Evolutionary conservation across 768 basidiomycete species (phyloP).

Genomic region (Tephrocybe rancida): DNA sequence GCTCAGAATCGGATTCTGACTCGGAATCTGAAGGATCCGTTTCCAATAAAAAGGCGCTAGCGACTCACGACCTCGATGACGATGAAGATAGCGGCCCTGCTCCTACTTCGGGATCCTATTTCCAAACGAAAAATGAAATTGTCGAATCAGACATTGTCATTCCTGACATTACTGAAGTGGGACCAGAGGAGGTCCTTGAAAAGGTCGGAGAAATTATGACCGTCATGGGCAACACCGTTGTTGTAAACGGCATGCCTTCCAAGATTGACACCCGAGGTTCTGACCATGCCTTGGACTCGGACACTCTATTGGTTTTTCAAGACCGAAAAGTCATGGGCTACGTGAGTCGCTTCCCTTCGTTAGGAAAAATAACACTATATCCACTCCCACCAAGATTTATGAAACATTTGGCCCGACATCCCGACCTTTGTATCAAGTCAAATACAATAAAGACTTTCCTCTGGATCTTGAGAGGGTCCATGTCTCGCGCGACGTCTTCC

Average conservation of each 20-base stretch:
- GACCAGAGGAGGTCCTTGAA: conserved; percentile 65
- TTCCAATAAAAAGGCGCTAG: conserved; percentile 17
- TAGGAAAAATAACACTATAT: conserved; percentile 1
- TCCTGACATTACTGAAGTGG: conserved; percentile 68
- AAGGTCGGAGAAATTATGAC: conserved; percentile 79
- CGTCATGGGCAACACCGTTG: conserved; percentile 71
- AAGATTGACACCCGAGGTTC: conserved; percentile 45
- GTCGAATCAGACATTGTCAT: conserved; percentile 56
- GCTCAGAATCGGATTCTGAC: conserved; percentile 38
- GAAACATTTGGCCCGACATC: conserved; percentile 96
- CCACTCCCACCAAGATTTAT: conserved; percentile 56
- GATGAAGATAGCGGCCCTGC: conserved; percentile 52
- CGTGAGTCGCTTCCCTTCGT: conserved; percentile 55
- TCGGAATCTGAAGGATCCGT: conserved; percentile 29
- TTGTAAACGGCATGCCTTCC: conserved; percentile 65
- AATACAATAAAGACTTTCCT: conserved; percentile 70
- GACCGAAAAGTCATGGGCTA: conserved; percentile 90
- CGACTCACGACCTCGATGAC: conserved; percentile 47
- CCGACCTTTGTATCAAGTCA: conserved; percentile 88
- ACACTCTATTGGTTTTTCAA: conserved; percentile 87
- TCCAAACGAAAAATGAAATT: conserved; percentile 74
- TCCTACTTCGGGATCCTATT: conserved; percentile 42
- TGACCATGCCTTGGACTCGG: conserved; percentile 78
- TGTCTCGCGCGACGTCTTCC: conserved; percentile 71
- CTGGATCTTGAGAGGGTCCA: conserved; percentile 57